phyloP scores from a whole-genome alignment of 352 stramenopile species.

The Sclerospora graminicola region DNA sequence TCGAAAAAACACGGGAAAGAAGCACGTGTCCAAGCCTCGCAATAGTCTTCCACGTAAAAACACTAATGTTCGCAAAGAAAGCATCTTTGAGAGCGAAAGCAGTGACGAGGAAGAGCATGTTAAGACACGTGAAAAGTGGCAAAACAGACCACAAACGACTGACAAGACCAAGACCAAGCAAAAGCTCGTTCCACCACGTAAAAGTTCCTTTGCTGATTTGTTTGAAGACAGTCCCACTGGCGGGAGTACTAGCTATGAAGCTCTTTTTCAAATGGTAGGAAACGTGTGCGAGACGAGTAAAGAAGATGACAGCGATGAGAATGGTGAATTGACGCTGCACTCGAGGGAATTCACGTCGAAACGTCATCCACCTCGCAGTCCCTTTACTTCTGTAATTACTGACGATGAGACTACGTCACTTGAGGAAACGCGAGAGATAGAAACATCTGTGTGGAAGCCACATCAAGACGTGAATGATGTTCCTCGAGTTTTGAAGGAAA shows the following conservation, averaged over 20 bases:
- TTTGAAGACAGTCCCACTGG: slow-evolving; percentile 47
- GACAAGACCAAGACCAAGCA: slow-evolving; percentile 6
- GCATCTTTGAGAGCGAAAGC: slow-evolving; percentile 61
- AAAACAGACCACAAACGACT: not conserved
- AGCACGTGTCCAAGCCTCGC: not conserved
- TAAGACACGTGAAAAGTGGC: slow-evolving; percentile 1
- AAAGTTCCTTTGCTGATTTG: slow-evolving; percentile 64
- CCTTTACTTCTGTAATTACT: slow-evolving; percentile 1
- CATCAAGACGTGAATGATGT: slow-evolving; percentile 1
- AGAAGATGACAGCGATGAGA: slow-evolving; percentile 12
- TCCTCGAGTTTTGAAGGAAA: slow-evolving; percentile 1
- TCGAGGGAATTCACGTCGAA: slow-evolving; percentile 3
- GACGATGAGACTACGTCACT: slow-evolving; percentile 14
- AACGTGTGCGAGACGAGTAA: slow-evolving; percentile 7
- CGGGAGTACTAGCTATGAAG: slow-evolving; percentile 34
- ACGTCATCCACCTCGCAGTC: slow-evolving; percentile 12
- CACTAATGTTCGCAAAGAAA: slow-evolving; percentile 34
- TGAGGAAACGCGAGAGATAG: slow-evolving; percentile 9
- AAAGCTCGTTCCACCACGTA: slow-evolving; percentile 24
- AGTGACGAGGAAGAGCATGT: slow-evolving; percentile 34
- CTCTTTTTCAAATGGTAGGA: slow-evolving; percentile 29
- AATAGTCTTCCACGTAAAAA: slow-evolving; percentile 3
- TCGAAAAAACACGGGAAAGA: slow-evolving; percentile 22
- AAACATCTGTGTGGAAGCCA: slow-evolving; percentile 1
- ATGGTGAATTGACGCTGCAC: slow-evolving; percentile 4